Percentiles rank a stretch among this genome's conserved stretches.
Conservation (phyloP, 208 protist species). For the Leptomonas pyrrhocoris region DNA sequence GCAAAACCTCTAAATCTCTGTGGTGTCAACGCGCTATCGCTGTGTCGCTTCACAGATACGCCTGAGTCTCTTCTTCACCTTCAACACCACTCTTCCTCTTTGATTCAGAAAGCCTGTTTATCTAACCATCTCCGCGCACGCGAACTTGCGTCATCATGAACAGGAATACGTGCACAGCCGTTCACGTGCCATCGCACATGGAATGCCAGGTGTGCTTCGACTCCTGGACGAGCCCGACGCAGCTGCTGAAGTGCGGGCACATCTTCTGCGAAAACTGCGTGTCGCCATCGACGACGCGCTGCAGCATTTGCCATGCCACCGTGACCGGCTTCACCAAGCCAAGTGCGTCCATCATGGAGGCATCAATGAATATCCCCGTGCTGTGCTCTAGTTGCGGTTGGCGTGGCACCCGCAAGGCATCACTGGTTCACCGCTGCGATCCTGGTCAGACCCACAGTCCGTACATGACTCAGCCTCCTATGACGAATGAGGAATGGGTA, state of each 20-base stretch:
- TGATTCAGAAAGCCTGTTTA: slow-evolving; percentile 31
- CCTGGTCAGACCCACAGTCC: slow-evolving; percentile 47
- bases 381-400: slow-evolving; percentile 80
- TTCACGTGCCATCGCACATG: slow-evolving; percentile 44
- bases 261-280: slow-evolving; percentile 77
- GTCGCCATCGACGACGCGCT: slow-evolving; percentile 34
- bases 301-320: slow-evolving; percentile 43
- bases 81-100: slow-evolving; percentile 5
- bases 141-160: slow-evolving; percentile 33
- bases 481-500: slow-evolving; percentile 61
- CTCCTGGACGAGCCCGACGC: slow-evolving; percentile 62
- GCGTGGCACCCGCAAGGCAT: slow-evolving; percentile 58
- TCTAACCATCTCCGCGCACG: not conserved
- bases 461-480: slow-evolving; percentile 47
- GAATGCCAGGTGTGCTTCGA: slow-evolving; percentile 80
- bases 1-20: too few relatives aligned
- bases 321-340: slow-evolving; percentile 43
- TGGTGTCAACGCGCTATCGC: too few relatives aligned
- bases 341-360: slow-evolving; percentile 33
- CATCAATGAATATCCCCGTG: slow-evolving; percentile 48
- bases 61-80: too few relatives aligned
- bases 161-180: slow-evolving; percentile 57
- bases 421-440: slow-evolving; percentile 58
- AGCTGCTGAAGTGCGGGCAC: slow-evolving; percentile 72
- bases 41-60: too few relatives aligned